Evolutionary conservation across 2,329 filamentous ascomycete species (phyloP).

Genomic region (Arthrocladium fulminans): DNA sequence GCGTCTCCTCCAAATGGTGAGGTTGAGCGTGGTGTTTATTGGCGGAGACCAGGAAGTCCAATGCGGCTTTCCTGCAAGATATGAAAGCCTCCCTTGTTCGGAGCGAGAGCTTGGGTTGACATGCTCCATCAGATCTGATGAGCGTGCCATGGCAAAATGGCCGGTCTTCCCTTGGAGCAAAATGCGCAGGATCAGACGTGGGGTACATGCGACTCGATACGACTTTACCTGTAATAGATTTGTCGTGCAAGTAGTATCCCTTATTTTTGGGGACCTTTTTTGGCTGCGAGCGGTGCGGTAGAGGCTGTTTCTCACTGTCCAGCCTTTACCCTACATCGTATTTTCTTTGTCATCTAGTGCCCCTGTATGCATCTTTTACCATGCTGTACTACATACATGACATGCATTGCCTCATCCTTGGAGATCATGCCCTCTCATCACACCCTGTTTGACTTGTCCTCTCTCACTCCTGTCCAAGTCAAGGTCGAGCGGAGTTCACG

Average conservation of each 20-base stretch:
- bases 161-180: not conserved
- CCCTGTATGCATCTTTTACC: too few species aligned
- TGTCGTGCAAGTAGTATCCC: too few species aligned
- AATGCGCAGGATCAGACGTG: not conserved
- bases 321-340: too few species aligned
- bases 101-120: not conserved
- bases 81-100: not conserved
- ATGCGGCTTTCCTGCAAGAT: not conserved
- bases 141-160: not conserved
- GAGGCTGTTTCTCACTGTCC: too few species aligned
- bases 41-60: not conserved
- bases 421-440: too few species aligned
- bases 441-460: too few species aligned
- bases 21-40: not conserved
- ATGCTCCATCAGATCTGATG: not conserved
- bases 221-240: not conserved
- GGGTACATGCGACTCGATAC: not conserved
- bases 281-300: too few species aligned
- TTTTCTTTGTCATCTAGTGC: too few species aligned
- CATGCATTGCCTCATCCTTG: too few species aligned
- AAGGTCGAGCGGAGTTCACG: not conserved
- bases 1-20: not conserved
- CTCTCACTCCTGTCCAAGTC: too few species aligned
- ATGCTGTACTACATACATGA: too few species aligned
- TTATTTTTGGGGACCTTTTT: too few species aligned